These are phyloP conservation scores for Cladorrhinum sp. DNA, from an alignment of 2,329 filamentous ascomycete species.

Conservation along the genomic window DNA sequence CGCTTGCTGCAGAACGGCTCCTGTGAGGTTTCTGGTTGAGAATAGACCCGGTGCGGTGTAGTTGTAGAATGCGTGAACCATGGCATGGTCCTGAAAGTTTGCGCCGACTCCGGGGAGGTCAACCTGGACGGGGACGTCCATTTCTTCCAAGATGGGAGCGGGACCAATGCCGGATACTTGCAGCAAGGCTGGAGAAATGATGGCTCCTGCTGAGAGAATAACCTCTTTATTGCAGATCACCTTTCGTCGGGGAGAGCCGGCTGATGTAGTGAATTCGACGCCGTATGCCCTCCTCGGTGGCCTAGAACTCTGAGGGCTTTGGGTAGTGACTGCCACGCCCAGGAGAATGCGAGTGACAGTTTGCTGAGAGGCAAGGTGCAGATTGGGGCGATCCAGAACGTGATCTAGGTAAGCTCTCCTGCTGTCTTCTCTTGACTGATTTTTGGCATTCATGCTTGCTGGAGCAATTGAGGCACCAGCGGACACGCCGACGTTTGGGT, in stretches of 20 bases:
- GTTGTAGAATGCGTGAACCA: slow-evolving; percentile 35
- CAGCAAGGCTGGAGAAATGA: slow-evolving; percentile 50
- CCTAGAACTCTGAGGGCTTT: slow-evolving; percentile 12
- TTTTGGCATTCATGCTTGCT: slow-evolving; percentile 36
- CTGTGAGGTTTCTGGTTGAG: slow-evolving; percentile 21
- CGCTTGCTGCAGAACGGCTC: slow-evolving; percentile 14
- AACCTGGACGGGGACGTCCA: slow-evolving; percentile 43
- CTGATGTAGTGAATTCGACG: slow-evolving; percentile 35
- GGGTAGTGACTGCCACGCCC: slow-evolving; percentile 4
- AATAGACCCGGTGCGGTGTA: slow-evolving; percentile 23
- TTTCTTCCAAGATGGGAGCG: slow-evolving; percentile 37
- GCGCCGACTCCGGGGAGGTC: slow-evolving; percentile 50
- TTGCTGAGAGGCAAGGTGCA: slow-evolving; percentile 39
- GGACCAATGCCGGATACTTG: slow-evolving; percentile 51
- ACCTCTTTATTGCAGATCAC: slow-evolving; percentile 40
- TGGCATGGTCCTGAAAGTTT: slow-evolving; percentile 45
- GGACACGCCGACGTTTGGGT: slow-evolving; percentile 37
- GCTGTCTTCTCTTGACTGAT: slow-evolving; percentile 41
- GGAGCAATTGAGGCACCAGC: slow-evolving; percentile 38
- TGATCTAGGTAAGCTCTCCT: slow-evolving; percentile 41
- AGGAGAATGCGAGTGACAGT: slow-evolving; percentile 38
- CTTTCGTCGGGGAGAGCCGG: slow-evolving; percentile 20
- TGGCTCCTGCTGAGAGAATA: slow-evolving; percentile 48
- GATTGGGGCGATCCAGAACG: slow-evolving; percentile 35
- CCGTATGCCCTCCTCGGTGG: slow-evolving; percentile 29